Conservation (phyloP, 306 rosid genomes). For the Prunus mira region DNA sequence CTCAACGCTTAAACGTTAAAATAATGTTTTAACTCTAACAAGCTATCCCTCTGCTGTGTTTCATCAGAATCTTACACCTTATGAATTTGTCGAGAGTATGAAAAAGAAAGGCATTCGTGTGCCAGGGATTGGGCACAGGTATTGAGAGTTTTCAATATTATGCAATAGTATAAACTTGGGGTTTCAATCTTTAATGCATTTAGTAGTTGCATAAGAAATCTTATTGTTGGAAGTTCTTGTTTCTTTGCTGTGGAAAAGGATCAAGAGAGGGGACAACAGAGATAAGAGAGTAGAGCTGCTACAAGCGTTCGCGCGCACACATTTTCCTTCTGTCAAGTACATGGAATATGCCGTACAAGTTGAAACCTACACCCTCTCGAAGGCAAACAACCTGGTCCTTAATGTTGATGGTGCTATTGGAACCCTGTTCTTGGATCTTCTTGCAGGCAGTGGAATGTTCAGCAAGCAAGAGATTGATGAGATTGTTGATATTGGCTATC, state of each 20-base stretch:
- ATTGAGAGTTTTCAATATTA: neutral
- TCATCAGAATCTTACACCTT: conserved; percentile 78
- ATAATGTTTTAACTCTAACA: conserved; percentile 13
- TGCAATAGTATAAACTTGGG: neutral
- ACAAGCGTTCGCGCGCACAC: conserved; percentile 78
- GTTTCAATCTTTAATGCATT: conserved; percentile 7
- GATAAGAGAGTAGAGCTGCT: conserved; percentile 97
- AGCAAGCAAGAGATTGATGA: conserved; percentile 87
- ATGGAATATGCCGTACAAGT: conserved; percentile 97
- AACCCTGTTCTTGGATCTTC: conserved; percentile 96
- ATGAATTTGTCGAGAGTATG: conserved; percentile 93
- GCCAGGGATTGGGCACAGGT: conserved; percentile 99
- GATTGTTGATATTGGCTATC: conserved; percentile 92
- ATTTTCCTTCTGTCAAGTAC: conserved; percentile 96
- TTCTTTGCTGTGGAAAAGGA: conserved; percentile 55
- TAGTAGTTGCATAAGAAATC: conserved; percentile 14
- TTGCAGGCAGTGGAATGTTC: conserved; percentile 98
- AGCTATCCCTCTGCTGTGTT: conserved; percentile 16
- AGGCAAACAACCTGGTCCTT: conserved; percentile 93
- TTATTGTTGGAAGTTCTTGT: conserved; percentile 18
- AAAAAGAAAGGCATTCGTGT: conserved; percentile 97
- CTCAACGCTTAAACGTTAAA: neutral
- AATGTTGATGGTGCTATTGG: conserved; percentile 99
- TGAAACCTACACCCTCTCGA: conserved; percentile 87
- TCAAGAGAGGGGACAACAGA: conserved; percentile 95